Evolutionary conservation across 2,329 filamentous ascomycete genomes (phyloP), one percentile per base, ranked within the genome.

Genomic region (Passalora sequoiae): DNA sequence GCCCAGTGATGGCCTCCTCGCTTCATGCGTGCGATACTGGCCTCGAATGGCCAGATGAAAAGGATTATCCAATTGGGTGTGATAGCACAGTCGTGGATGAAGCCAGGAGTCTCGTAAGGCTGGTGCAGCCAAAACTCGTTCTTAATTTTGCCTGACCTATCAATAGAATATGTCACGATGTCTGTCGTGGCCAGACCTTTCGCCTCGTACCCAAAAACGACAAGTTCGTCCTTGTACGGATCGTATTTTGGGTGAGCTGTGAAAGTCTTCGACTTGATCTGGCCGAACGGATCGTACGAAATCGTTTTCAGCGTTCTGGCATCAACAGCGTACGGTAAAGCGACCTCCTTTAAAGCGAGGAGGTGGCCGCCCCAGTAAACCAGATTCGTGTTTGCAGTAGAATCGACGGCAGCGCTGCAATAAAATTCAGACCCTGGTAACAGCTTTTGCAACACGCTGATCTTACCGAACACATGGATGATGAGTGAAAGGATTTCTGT

Each of bases 341-440:
- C 65, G 22, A 63, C 60, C 49, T 76, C 70, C 52, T 80, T 81
- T 39, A 65, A 67, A 0, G 76, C 76, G 4, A 80, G 63, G 44
- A 80, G 54, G 35, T 74, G 68, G 0, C 76, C 76, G 6, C 74
- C 64, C 71, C 75, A 81, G 53, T 74, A 77, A 1, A 75, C 65
- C n/a, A 81, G 64, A 44, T 81, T 81, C 1, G 77, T 81, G 50
- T 81, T 81, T 3, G 72, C 69, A 0, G 75, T 75, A 0, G 75
- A 79, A 16, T 76, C 64, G 29, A 80, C 74, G 4, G 53, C 54
- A 21, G 50, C 54, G 32, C 50, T 49, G 12, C n/a, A 10, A n/a
- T 30, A 5, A 6, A 22, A 19, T 5, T 25, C 15, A 19, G 13
- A 4, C 16, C 19, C 17, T 13, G 31, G 15, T 4, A 9, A 7